These are phyloP conservation scores for Mycena sanguinolenta DNA, from an alignment of 768 basidiomycete species.

Conservation along the genomic window DNA sequence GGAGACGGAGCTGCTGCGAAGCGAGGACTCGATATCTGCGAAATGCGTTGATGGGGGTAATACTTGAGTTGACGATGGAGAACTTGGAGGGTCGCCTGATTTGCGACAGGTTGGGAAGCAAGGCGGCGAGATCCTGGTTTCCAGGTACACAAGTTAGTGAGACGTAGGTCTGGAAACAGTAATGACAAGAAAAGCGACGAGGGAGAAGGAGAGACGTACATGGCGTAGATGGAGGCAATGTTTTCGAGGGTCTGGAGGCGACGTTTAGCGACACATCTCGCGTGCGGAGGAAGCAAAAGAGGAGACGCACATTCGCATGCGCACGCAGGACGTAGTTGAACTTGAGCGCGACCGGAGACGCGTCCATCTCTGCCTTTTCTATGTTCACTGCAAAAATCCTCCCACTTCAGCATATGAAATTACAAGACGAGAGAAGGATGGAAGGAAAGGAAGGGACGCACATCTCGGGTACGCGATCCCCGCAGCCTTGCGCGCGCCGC, in stretches of 20 bases:
- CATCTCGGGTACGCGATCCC: conserved; percentile 48
- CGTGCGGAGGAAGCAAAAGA: background rate
- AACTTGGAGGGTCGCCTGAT: conserved; percentile 97
- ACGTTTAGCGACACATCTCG: background rate
- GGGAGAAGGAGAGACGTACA: conserved; percentile 10
- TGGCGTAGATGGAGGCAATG: conserved; percentile 18
- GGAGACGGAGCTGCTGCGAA: conserved; percentile 83
- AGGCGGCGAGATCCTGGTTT: conserved; percentile 87
- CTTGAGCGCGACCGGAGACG: conserved; percentile 43
- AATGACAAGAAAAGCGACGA: conserved; percentile 89
- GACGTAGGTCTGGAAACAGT: conserved; percentile 11
- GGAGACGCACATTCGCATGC: conserved; percentile 14
- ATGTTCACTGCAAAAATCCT: conserved; percentile 48
- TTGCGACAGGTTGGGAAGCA: conserved; percentile 93
- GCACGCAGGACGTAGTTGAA: conserved; percentile 52
- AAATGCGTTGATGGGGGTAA: conserved; percentile 88
- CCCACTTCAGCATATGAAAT: background rate
- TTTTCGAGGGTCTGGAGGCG: conserved; percentile 33
- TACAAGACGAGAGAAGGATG: too few species aligned
- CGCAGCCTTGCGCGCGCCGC: conserved; percentile 41
- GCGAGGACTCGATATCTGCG: conserved; percentile 87
- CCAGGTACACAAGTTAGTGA: background rate
- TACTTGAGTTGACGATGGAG: conserved; percentile 95
- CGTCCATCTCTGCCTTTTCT: conserved; percentile 48
- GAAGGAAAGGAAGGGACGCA: conserved; percentile 29